Conservation (phyloP, 176 grass and related monocot species). For the Triticum urartu region DNA sequence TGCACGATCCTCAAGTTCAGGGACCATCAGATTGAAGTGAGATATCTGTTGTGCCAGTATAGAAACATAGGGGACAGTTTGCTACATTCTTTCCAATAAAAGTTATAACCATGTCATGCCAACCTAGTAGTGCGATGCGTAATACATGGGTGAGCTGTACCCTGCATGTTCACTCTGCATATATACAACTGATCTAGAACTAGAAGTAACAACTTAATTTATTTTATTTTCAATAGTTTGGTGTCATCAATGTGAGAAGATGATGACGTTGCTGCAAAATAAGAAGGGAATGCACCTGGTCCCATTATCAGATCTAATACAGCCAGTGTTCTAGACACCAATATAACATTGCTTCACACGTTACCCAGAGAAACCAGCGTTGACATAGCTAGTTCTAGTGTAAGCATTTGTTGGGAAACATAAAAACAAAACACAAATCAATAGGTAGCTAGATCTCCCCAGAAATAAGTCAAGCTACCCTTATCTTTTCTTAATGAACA, state of each 20-base stretch:
- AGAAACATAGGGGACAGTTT: not conserved
- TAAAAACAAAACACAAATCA: not conserved
- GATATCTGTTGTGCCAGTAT: not conserved
- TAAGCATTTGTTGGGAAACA: not conserved
- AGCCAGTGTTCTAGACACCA: constrained; percentile 4
- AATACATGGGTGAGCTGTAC: not conserved
- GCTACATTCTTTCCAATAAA: not conserved
- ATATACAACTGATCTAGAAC: not conserved
- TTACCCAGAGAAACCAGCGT: not conserved
- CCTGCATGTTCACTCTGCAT: not conserved
- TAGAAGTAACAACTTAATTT: not conserved
- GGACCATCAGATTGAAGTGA: not conserved
- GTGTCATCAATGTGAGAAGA: not conserved
- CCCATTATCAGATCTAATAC: not conserved
- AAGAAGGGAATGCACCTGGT: not conserved
- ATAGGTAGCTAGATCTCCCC: not conserved
- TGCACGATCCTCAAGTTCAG: not conserved
- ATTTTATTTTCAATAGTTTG: not conserved
- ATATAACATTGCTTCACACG: not conserved
- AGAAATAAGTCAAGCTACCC: no score
- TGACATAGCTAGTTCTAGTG: not conserved
- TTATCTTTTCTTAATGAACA: not conserved
- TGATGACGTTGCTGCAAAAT: not conserved
- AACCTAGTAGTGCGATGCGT: not conserved
- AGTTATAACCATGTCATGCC: not conserved